Conservation (phyloP, 495 filamentous ascomycete genomes). For the Acidiella bohemica region DNA sequence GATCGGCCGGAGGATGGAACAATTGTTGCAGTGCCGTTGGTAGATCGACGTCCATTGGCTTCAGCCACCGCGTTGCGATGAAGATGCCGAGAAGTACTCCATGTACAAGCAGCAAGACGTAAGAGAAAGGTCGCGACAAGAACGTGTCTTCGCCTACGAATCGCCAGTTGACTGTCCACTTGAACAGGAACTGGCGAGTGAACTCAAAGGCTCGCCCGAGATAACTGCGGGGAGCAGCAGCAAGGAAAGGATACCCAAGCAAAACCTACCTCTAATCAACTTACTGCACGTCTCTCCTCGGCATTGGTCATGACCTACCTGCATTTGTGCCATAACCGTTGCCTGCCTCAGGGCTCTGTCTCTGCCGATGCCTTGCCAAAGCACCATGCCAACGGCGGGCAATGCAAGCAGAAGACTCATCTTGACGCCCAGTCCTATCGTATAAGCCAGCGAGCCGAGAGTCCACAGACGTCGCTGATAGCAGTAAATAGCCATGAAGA, state of each 20-base stretch:
- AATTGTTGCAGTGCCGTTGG: slow-evolving; percentile 38
- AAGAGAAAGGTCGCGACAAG: slow-evolving; percentile 58
- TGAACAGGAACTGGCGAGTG: slow-evolving; percentile 77
- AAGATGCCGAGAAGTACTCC: slow-evolving; percentile 52
- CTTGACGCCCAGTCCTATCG: slow-evolving; percentile 71
- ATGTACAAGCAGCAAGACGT: slow-evolving; percentile 55
- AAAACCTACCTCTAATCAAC: slow-evolving; percentile 32
- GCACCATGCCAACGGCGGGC: slow-evolving; percentile 61
- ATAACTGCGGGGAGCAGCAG: slow-evolving; percentile 54
- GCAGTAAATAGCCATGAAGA: slow-evolving; percentile 66
- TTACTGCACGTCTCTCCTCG: neutral
- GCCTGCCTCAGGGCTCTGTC: slow-evolving; percentile 49
- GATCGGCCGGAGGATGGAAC: slow-evolving; percentile 38
- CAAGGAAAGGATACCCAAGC: slow-evolving; percentile 65
- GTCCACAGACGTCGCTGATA: slow-evolving; percentile 63
- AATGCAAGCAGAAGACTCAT: slow-evolving; percentile 78
- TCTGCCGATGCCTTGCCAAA: slow-evolving; percentile 57
- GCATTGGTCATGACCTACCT: slow-evolving; percentile 35
- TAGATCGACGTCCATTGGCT: slow-evolving; percentile 34
- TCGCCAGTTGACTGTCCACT: slow-evolving; percentile 98
- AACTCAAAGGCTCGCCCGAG: slow-evolving; percentile 74
- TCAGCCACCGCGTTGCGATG: slow-evolving; percentile 40
- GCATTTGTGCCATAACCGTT: slow-evolving; percentile 55
- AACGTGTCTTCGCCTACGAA: slow-evolving; percentile 77
- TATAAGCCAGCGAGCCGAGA: slow-evolving; percentile 56